A percentile compares a stretch with the other conserved stretches of the same genome.
Evolutionary conservation across 345 rosid genomes (phyloP).

Genomic region (Adansonia digitata): DNA sequence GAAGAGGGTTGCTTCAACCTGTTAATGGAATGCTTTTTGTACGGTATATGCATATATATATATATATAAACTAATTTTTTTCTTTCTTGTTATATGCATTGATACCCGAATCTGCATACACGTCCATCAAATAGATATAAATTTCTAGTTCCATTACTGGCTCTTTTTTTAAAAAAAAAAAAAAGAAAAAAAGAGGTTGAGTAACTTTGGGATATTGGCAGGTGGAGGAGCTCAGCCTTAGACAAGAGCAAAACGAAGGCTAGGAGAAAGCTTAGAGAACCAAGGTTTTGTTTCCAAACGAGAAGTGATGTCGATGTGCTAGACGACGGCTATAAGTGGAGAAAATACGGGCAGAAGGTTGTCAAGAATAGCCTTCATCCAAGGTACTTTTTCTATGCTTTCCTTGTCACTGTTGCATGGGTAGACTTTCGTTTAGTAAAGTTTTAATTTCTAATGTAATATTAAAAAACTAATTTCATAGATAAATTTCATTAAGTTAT

Average conservation of each 20-base stretch:
- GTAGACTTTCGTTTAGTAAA: not conserved
- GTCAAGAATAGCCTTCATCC: constrained; percentile 99
- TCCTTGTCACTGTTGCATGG: not conserved
- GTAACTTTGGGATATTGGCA: constrained; percentile 19
- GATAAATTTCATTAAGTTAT: not conserved
- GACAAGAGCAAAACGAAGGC: constrained; percentile 78
- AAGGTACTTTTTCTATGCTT: constrained; percentile 39
- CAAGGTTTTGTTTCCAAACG: constrained; percentile 98
- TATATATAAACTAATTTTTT: not conserved
- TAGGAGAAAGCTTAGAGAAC: constrained; percentile 94
- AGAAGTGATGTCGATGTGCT: constrained; percentile 95
- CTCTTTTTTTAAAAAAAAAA: not conserved
- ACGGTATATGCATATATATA: not conserved
- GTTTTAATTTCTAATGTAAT: too few species aligned
- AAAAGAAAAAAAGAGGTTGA: not conserved
- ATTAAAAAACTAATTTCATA: not conserved
- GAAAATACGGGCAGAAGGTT: constrained; percentile 97
- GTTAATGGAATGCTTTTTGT: constrained; percentile 1
- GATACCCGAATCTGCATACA: constrained; percentile 9
- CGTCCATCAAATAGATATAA: constrained; percentile 17
- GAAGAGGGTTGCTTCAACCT: constrained; percentile 12
- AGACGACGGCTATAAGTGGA: constrained; percentile 96
- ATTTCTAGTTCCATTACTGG: not conserved
- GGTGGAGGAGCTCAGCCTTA: constrained; percentile 83
- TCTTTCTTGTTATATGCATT: constrained; percentile 21